Evolutionary conservation across 2,329 filamentous ascomycete genomes (phyloP).

Genomic region (Botrytis pseudocinerea): DNA sequence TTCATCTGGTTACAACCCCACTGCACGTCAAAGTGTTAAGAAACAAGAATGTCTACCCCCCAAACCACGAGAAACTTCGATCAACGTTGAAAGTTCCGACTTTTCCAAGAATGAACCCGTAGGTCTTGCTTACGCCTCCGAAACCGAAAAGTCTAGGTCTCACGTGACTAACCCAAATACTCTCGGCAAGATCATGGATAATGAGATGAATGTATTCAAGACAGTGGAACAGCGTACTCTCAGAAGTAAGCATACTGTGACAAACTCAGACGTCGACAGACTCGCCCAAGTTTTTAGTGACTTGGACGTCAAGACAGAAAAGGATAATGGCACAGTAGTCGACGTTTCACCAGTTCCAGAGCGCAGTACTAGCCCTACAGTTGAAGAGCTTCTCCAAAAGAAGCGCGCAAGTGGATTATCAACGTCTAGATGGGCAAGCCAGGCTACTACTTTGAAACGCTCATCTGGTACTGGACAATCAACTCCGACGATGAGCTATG

Average conservation of each 20-base stretch:
- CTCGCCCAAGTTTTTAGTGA: neutral
- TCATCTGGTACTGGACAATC: neutral
- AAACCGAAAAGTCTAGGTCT: neutral
- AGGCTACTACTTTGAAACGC: neutral
- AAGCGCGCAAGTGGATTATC: constrained; percentile 7
- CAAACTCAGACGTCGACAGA: constrained; percentile 1
- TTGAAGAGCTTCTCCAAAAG: constrained; percentile 17
- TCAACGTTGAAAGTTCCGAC: neutral
- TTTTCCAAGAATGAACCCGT: neutral
- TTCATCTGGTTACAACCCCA: neutral
- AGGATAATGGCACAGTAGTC: neutral
- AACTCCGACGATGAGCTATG: neutral
- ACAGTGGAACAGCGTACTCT: neutral
- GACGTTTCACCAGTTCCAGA: neutral
- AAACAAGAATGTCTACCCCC: neutral
- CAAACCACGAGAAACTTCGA: neutral
- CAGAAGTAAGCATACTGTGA: neutral
- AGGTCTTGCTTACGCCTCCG: neutral
- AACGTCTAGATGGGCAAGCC: constrained; percentile 20
- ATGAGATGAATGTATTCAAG: neutral
- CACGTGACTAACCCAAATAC: neutral
- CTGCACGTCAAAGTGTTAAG: neutral
- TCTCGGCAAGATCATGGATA: neutral
- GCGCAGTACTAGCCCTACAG: constrained; percentile 8
- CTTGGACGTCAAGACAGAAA: constrained; percentile 6